Evolutionary conservation across 345 rosid species (phyloP).

Genomic region (Lenwebbia sp.): DNA sequence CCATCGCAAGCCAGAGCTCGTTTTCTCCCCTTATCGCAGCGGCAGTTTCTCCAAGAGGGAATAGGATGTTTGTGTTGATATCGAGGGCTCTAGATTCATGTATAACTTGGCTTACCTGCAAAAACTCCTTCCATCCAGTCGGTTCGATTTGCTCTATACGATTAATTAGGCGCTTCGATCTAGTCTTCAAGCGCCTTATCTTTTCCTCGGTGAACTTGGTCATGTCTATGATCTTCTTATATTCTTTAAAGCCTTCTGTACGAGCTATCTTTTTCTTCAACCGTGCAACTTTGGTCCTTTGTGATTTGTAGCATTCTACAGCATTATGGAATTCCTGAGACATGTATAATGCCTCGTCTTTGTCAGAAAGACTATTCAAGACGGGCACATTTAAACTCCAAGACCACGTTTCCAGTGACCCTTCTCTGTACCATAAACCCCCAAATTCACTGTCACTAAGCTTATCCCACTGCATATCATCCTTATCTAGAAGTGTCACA

Average conservation of each 20-base stretch:
- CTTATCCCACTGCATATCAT: slow-evolving; percentile 68
- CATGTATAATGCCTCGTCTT: slow-evolving; percentile 47
- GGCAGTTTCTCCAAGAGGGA: slow-evolving; percentile 91
- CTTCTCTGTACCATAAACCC: slow-evolving; percentile 73
- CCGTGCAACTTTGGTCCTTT: slow-evolving; percentile 64
- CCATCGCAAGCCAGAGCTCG: slow-evolving; percentile 94
- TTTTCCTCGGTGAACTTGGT: slow-evolving; percentile 59
- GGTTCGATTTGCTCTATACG: slow-evolving; percentile 84
- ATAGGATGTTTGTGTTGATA: slow-evolving; percentile 60
- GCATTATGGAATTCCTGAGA: slow-evolving; percentile 56
- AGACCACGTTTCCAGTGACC: slow-evolving; percentile 93
- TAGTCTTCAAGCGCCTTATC: slow-evolving; percentile 59
- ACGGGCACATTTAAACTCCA: slow-evolving; percentile 97
- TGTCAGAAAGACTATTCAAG: slow-evolving; percentile 68
- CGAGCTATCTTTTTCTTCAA: slow-evolving; percentile 78
- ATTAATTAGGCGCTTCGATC: slow-evolving; percentile 56
- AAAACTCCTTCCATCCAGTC: slow-evolving; percentile 95
- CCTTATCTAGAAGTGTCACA: slow-evolving; percentile 48
- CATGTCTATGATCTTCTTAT: slow-evolving; percentile 57
- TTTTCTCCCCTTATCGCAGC: slow-evolving; percentile 95
- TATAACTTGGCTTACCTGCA: slow-evolving; percentile 72
- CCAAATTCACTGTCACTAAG: slow-evolving; percentile 69
- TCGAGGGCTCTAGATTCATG: slow-evolving; percentile 82
- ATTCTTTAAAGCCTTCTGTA: slow-evolving; percentile 74
- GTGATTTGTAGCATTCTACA: slow-evolving; percentile 50